Evolutionary conservation across 2,329 filamentous ascomycete genomes (phyloP).

Genomic region (Pseudogymnoascus verrucosus): DNA sequence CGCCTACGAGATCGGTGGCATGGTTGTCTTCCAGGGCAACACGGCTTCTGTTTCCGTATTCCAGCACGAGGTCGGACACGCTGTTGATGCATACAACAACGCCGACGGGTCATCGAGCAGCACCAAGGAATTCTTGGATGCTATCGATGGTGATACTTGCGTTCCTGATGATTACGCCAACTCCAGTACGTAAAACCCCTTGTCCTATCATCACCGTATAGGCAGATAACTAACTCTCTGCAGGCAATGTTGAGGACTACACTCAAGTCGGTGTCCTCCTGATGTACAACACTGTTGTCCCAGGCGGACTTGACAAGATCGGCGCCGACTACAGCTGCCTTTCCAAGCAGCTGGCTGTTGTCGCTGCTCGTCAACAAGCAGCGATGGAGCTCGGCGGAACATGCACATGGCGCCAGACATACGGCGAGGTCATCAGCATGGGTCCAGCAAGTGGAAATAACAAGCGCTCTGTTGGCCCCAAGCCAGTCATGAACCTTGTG

Average conservation of each 20-base stretch:
- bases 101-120: neutral
- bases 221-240: conserved; percentile 16
- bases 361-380: neutral
- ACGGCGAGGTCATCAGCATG: conserved; percentile 4
- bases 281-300: conserved; percentile 24
- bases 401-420: neutral
- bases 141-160: neutral
- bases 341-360: conserved; percentile 16
- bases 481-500: neutral
- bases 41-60: conserved; percentile 2
- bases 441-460: neutral
- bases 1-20: conserved; percentile 17
- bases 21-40: conserved; percentile 16
- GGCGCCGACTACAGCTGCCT: conserved; percentile 22
- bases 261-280: conserved; percentile 22
- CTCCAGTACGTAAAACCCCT: conserved; percentile 17
- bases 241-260: conserved; percentile 23
- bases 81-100: conserved; percentile 9
- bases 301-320: conserved; percentile 21
- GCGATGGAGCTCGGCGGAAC: neutral
- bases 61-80: conserved; percentile 8
- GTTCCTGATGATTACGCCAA: conserved; percentile 17
- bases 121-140: conserved; percentile 5
- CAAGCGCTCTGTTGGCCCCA: neutral
- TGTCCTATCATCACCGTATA: conserved; percentile 9